Evolutionary conservation across 202 grass and related monocot genomes (phyloP).

Genomic region (Hordeum pubiflorum): DNA sequence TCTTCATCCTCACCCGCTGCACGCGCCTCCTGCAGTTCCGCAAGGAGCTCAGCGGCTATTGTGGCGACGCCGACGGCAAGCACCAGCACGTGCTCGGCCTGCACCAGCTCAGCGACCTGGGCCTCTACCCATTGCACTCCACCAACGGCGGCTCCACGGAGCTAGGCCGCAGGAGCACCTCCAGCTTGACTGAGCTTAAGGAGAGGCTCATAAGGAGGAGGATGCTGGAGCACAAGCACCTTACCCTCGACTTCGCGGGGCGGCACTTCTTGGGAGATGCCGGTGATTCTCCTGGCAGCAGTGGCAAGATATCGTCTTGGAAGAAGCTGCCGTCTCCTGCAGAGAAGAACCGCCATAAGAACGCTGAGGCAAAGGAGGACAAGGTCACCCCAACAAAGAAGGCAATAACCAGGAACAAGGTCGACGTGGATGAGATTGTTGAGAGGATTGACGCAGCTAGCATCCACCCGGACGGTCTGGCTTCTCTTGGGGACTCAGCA

Average conservation of each 20-base stretch:
- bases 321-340: conserved; percentile 87
- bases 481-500: conserved; percentile 20
- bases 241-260: conserved; percentile 51
- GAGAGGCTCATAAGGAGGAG: conserved; percentile 60
- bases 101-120: conserved; percentile 85
- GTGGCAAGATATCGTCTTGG: conserved; percentile 75
- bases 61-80: not conserved
- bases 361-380: conserved; percentile 15
- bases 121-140: conserved; percentile 43
- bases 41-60: conserved; percentile 41
- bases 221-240: conserved; percentile 64
- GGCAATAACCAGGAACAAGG: conserved; percentile 42
- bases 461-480: conserved; percentile 38
- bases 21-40: conserved; percentile 84
- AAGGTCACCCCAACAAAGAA: conserved; percentile 32
- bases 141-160: conserved; percentile 31
- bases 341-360: conserved; percentile 51
- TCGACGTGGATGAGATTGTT: conserved; percentile 44
- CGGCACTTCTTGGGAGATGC: conserved; percentile 24
- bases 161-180: conserved; percentile 48
- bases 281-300: conserved; percentile 18
- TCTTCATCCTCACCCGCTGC: conserved; percentile 91
- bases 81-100: conserved; percentile 46
- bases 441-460: conserved; percentile 44
- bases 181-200: conserved; percentile 62